A percentile compares a stretch with the other conserved stretches of the same genome.
Conservation (phyloP, 352 stramenopile genomes). For the Blastocystis sp. region DNA sequence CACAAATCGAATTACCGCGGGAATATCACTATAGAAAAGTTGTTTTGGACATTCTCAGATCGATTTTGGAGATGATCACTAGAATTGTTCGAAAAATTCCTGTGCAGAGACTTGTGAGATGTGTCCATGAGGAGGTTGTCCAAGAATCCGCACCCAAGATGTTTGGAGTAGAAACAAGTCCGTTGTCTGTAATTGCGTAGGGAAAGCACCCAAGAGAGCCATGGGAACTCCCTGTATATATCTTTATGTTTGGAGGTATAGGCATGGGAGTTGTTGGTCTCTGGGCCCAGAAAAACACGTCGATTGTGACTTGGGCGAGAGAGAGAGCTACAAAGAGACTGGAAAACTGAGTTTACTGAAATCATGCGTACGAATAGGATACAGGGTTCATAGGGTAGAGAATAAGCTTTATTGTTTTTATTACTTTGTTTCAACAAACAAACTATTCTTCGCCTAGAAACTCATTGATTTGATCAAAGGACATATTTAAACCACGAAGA, state of each 20-base stretch:
- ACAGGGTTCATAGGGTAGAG: not conserved
- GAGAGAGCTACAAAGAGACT: conserved; percentile 8
- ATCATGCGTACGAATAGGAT: not conserved
- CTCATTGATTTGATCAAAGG: conserved; percentile 35
- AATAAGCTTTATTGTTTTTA: not conserved
- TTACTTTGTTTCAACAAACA: conserved; percentile 46
- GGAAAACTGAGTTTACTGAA: conserved; percentile 10
- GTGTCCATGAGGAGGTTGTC: not conserved
- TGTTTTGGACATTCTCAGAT: not conserved
- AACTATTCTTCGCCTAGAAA: conserved; percentile 8
- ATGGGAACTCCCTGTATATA: conserved; percentile 40
- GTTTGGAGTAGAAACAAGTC: not conserved
- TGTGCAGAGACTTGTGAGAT: conserved; percentile 46
- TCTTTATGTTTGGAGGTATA: conserved; percentile 51
- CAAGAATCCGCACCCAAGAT: conserved; percentile 47
- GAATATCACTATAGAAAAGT: not conserved
- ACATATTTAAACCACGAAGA: conserved; percentile 1
- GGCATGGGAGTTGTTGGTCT: conserved; percentile 39
- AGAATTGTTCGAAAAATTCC: conserved; percentile 42
- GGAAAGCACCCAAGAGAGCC: conserved; percentile 48
- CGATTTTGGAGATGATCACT: conserved; percentile 12
- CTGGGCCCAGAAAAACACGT: conserved; percentile 55
- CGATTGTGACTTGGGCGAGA: conserved; percentile 22
- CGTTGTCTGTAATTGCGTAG: not conserved
- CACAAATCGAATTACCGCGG: not conserved